These are phyloP conservation scores for Aphanomyces invadans DNA, from an alignment of 352 stramenopile genomes.

Conservation along the genomic window DNA sequence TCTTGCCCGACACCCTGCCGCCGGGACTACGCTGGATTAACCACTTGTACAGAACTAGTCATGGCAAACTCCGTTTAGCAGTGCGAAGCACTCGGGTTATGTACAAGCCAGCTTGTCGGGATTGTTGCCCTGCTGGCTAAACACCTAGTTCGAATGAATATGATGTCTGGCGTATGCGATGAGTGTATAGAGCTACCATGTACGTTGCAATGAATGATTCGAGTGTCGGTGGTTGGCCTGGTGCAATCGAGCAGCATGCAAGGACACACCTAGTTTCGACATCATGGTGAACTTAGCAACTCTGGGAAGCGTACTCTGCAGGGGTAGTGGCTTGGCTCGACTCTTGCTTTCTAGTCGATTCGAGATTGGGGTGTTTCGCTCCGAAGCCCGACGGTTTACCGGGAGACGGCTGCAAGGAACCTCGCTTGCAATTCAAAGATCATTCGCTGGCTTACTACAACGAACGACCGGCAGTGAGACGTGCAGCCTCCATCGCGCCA, in stretches of 20 bases:
- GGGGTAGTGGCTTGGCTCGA: not conserved
- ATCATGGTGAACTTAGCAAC: too few relatives aligned
- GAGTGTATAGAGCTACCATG: not conserved
- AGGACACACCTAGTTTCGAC: not conserved
- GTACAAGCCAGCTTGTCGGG: not conserved
- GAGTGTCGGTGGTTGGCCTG: not conserved
- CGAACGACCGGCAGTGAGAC: not conserved
- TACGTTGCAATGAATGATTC: not conserved
- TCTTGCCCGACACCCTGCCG: not conserved
- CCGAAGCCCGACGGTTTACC: not conserved
- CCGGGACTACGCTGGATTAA: not conserved
- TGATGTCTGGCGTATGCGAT: too few relatives aligned
- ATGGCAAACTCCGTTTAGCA: not conserved
- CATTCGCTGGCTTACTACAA: not conserved
- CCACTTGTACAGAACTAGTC: not conserved
- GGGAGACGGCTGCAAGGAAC: not conserved
- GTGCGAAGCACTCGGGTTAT: not conserved
- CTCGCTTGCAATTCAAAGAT: constrained; percentile 1
- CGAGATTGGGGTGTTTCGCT: not conserved
- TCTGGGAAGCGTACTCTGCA: not conserved
- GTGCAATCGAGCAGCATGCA: not conserved
- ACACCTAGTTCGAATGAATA: too few relatives aligned
- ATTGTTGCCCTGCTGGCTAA: not conserved
- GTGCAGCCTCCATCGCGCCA: too few relatives aligned
- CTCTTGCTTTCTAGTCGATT: not conserved